Evolutionary conservation across 805 yeast species (phyloP).

Genomic region (Candida tammaniensis): DNA sequence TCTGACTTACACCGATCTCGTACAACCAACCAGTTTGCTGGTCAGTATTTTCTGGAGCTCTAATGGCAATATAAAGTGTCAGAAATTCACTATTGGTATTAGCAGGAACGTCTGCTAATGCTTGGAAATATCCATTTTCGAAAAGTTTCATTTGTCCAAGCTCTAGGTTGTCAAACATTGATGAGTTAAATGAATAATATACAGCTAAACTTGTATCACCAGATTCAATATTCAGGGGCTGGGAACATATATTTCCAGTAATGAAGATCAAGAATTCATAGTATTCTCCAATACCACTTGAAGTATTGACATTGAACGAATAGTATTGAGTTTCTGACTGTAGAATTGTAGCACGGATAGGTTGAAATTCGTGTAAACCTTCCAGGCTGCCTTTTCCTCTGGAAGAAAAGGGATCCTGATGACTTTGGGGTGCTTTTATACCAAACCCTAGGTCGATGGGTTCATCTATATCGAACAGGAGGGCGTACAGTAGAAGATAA

Average conservation of each 20-base stretch:
- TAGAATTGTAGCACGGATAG: slow-evolving; percentile 32
- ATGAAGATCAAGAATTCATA: slow-evolving; percentile 48
- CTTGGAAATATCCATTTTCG: slow-evolving; percentile 37
- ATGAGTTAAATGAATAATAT: slow-evolving; percentile 36
- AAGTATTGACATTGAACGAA: slow-evolving; percentile 43
- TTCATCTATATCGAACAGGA: slow-evolving; percentile 16
- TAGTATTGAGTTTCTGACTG: slow-evolving; percentile 41
- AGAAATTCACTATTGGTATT: slow-evolving; percentile 8
- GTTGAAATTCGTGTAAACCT: slow-evolving; percentile 35
- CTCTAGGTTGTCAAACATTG: slow-evolving; percentile 28
- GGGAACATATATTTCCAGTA: slow-evolving; percentile 49
- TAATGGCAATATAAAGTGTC: slow-evolving; percentile 35
- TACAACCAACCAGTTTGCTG: slow-evolving; percentile 51
- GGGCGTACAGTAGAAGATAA: too few relatives aligned
- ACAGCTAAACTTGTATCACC: slow-evolving; percentile 30
- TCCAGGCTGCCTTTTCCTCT: slow-evolving; percentile 15
- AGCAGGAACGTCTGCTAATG: slow-evolving; percentile 33
- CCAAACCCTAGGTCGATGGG: slow-evolving; percentile 11
- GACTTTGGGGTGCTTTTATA: slow-evolving; percentile 3
- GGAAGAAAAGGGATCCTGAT: background rate
- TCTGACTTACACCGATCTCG: slow-evolving; percentile 63
- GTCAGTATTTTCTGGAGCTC: slow-evolving; percentile 40
- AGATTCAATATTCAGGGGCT: slow-evolving; percentile 24
- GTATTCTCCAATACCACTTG: slow-evolving; percentile 43
- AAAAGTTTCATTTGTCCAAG: slow-evolving; percentile 28